Base-by-base conservation (phyloP, 2,329 filamentous ascomycete genomes). In the Alternaria ethzedia region DNA sequence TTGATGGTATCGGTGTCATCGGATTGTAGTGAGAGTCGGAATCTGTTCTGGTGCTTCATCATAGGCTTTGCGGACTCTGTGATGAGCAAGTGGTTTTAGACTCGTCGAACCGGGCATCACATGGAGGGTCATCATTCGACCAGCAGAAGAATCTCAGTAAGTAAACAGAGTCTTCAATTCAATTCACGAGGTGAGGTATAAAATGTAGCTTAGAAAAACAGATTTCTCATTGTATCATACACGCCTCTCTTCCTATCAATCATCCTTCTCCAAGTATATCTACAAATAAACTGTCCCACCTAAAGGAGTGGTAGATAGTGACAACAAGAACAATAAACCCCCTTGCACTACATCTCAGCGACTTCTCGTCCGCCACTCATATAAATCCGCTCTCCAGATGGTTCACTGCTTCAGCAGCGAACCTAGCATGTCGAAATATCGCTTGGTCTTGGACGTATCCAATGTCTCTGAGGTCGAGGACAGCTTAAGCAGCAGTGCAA, bases 401-500 rank as follows among this genome's bases (percentile, higher is more conserved):
- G 5, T 17, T 17, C 36, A 41, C 36, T 41, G 36, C 36, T 17
- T 6, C 36, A 41, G 36, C n/a, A 41, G 36, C 36, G 0, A 0
- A 17, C 0, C 36, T 11, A 17, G n/a, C 36, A 17, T 41, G 15
- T 15, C 32, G 4, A 4, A 41, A n/a, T 41, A 1, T 15, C 9
- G 4, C 32, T 41, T 6, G 9, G 32, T 21, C 21, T 21, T n/a
- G n/a, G n/a, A n/a, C n/a, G n/a, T n/a, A n/a, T n/a, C n/a, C n/a
- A n/a, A n/a, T n/a, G n/a, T n/a, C n/a, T n/a, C n/a, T n/a, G 32
- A 2, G 15, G 30, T 32, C 3, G 12, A 3, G 7, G 13, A 32
- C 6, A 15, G 25, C 28, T 46, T 59, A 68, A 50, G 70, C 68
- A 26, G 20, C 60, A 44, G 67, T 70, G 65, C 70, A 72, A 15